Conservation (phyloP, 2,329 filamentous ascomycete species). For the Aspergillus alliaceus region DNA sequence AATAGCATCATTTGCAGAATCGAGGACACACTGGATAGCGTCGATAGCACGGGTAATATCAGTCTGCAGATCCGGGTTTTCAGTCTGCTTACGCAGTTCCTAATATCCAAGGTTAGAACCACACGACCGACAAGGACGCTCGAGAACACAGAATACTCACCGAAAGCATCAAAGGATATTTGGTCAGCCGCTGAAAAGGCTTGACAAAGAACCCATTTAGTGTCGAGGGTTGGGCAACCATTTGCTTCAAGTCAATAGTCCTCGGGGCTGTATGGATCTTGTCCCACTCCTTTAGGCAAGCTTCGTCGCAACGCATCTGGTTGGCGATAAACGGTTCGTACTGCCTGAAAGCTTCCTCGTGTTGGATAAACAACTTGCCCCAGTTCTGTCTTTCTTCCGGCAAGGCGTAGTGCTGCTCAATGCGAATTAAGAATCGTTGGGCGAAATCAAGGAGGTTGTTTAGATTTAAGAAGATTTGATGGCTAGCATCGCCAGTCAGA, state of each 20-base stretch:
- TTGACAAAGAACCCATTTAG: constrained; percentile 92
- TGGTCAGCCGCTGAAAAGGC: constrained; percentile 91
- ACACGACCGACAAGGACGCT: neutral
- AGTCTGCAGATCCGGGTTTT: constrained; percentile 65
- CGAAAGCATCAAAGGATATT: constrained; percentile 88
- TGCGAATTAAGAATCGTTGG: constrained; percentile 87
- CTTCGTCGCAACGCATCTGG: constrained; percentile 82
- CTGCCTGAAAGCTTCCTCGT: constrained; percentile 84
- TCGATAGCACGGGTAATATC: constrained; percentile 77
- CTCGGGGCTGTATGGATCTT: constrained; percentile 71
- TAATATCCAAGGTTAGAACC: constrained; percentile 35
- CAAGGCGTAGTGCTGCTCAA: constrained; percentile 91
- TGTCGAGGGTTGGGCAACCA: constrained; percentile 83
- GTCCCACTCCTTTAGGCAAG: constrained; percentile 82
- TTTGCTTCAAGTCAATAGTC: constrained; percentile 66
- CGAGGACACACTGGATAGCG: constrained; percentile 76
- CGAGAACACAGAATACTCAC: constrained; percentile 46
- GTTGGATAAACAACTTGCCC: constrained; percentile 85
- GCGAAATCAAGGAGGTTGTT: constrained; percentile 95
- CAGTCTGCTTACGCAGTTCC: constrained; percentile 84
- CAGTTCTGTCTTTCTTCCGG: constrained; percentile 77
- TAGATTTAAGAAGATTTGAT: constrained; percentile 95
- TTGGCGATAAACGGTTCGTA: constrained; percentile 98
- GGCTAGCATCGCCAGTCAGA: constrained; percentile 83
- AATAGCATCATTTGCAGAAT: constrained; percentile 86